These are phyloP conservation scores for Candolleomyces aberdarensis DNA, from an alignment of 768 basidiomycete genomes.

Conservation along the genomic window DNA sequence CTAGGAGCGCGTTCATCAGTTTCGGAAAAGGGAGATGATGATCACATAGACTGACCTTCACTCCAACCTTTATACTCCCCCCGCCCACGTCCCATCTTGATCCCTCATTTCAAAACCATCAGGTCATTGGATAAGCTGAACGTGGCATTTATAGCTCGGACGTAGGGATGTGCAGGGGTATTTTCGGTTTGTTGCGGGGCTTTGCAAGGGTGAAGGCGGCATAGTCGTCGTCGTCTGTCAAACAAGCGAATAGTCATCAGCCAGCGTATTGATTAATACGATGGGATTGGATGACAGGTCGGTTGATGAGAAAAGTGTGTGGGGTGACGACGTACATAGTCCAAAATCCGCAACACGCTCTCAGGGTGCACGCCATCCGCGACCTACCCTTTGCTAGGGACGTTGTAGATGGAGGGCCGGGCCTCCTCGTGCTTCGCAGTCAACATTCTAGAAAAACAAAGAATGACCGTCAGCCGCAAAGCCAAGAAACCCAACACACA, in stretches of 20 bases:
- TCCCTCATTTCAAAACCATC: slow-evolving; percentile 79
- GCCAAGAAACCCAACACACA: neutral
- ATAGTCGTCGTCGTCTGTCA: slow-evolving; percentile 61
- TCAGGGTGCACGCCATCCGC: slow-evolving; percentile 79
- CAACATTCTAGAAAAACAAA: slow-evolving; percentile 46
- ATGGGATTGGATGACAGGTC: neutral
- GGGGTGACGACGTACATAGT: slow-evolving; percentile 48
- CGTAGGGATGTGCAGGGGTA: slow-evolving; percentile 43
- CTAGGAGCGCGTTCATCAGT: slow-evolving; percentile 15
- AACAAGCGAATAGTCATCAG: neutral
- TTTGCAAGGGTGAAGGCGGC: slow-evolving; percentile 63
- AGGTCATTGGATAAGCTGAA: slow-evolving; percentile 71
- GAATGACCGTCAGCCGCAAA: neutral
- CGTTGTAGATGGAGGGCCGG: slow-evolving; percentile 64
- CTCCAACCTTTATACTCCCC: slow-evolving; percentile 69
- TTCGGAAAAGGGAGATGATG: neutral
- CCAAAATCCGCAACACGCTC: slow-evolving; percentile 68
- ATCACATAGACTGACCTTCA: slow-evolving; percentile 48
- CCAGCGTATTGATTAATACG: too few relatives aligned
- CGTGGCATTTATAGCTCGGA: slow-evolving; percentile 54
- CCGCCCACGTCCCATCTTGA: slow-evolving; percentile 63
- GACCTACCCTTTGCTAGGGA: slow-evolving; percentile 62
- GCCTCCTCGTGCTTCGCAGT: slow-evolving; percentile 81
- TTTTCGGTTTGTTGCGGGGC: slow-evolving; percentile 45
- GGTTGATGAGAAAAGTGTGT: neutral